A percentile compares a stretch with the other conserved stretches of the same genome.
Evolutionary conservation across 2,329 filamentous ascomycete species (phyloP).

Genomic region (Cercospora citrullina): DNA sequence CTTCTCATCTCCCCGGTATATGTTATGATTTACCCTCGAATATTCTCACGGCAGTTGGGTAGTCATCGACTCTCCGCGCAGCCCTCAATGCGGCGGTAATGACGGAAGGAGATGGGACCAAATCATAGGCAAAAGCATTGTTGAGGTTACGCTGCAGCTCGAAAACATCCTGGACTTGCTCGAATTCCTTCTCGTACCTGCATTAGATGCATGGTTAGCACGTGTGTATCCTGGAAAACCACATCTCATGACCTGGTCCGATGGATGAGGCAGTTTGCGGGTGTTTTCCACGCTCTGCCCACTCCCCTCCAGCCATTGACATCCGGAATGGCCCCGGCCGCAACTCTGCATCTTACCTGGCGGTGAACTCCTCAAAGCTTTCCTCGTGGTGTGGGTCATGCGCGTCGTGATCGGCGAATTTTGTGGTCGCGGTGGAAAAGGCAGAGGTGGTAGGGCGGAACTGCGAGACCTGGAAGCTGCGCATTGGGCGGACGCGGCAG

Average conservation of each 20-base stretch:
- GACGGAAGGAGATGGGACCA: conserved; percentile 91
- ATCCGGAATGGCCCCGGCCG: neutral
- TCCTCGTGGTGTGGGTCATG: conserved; percentile 76
- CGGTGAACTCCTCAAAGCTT: conserved; percentile 98
- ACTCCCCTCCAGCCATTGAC: conserved; percentile 21
- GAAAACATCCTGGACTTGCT: conserved; percentile 95
- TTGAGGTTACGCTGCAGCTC: conserved; percentile 97
- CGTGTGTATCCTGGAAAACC: conserved; percentile 1
- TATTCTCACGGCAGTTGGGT: conserved; percentile 93
- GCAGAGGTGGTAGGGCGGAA: conserved; percentile 32
- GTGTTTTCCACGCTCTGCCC: conserved; percentile 13
- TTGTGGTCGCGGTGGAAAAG: conserved; percentile 56
- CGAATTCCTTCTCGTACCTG: conserved; percentile 99
- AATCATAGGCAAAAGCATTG: conserved; percentile 99
- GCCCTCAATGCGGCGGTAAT: conserved; percentile 89
- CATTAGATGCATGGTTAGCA: conserved; percentile 29
- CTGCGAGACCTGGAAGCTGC: conserved; percentile 30
- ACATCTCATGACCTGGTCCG: conserved; percentile 15
- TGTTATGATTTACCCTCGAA: conserved; percentile 74
- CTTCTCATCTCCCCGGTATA: neutral
- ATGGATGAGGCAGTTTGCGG: conserved; percentile 34
- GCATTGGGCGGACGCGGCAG: conserved; percentile 27
- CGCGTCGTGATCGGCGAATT: conserved; percentile 39
- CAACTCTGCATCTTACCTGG: conserved; percentile 65
- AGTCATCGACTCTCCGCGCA: conserved; percentile 96